These are phyloP conservation scores for Gautieria morchelliformis DNA, from an alignment of 768 basidiomycete species.

Conservation along the genomic window DNA sequence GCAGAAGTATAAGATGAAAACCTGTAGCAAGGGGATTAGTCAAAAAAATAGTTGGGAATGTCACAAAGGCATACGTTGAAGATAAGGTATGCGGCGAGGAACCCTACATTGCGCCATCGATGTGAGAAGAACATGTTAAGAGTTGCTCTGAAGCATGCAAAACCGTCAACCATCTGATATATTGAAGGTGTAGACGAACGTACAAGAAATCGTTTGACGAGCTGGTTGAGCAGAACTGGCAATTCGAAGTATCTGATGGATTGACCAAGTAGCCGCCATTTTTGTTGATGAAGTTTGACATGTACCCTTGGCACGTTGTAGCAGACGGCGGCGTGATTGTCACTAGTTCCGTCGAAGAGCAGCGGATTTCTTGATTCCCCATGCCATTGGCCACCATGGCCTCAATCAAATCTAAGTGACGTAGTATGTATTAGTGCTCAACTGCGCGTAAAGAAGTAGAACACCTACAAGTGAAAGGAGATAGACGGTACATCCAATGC, in stretches of 20 bases:
- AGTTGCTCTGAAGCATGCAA: background rate
- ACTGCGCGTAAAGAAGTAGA: background rate
- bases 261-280: slow-evolving; percentile 52
- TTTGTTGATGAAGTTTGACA: slow-evolving; percentile 36
- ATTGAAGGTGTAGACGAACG: background rate
- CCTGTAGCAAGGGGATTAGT: no score
- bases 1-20: background rate
- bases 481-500: slow-evolving; percentile 57
- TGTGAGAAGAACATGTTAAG: slow-evolving; percentile 53
- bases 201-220: slow-evolving; percentile 52
- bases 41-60: no score
- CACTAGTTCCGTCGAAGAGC: slow-evolving; percentile 54
- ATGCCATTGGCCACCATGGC: slow-evolving; percentile 38
- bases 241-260: slow-evolving; percentile 40
- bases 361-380: slow-evolving; percentile 40
- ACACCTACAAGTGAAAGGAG: slow-evolving; percentile 36
- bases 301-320: slow-evolving; percentile 42
- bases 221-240: slow-evolving; percentile 49
- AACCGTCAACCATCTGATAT: background rate
- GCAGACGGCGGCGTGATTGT: slow-evolving; percentile 46
- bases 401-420: slow-evolving; percentile 4
- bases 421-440: background rate
- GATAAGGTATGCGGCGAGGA: slow-evolving; percentile 37
- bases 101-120: slow-evolving; percentile 45
- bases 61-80: slow-evolving; percentile 36